phyloP scores from a whole-genome alignment of 495 filamentous ascomycete species.

The Penicillium antarcticum region DNA sequence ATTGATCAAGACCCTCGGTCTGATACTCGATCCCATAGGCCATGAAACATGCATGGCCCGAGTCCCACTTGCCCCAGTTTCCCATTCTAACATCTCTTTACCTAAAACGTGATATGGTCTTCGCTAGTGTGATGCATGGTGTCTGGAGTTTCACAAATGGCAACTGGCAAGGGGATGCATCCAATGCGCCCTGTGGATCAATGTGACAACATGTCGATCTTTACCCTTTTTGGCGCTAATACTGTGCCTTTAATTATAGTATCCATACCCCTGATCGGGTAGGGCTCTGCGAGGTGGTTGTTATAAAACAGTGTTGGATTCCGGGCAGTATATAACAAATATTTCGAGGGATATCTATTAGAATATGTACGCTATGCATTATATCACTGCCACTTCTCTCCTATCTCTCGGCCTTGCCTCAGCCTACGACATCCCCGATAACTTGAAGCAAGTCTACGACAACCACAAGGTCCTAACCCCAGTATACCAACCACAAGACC shows the following conservation, averaged over 20 bases:
- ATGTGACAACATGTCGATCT: too few species aligned
- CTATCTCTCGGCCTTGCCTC: background rate
- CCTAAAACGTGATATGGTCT: background rate
- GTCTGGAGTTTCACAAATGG: background rate
- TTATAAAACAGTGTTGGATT: too few species aligned
- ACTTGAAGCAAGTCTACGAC: slow-evolving; percentile 28
- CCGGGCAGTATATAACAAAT: too few species aligned
- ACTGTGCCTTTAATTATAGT: too few species aligned
- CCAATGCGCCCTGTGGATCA: too few species aligned
- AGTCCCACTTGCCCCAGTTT: background rate
- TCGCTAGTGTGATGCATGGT: background rate
- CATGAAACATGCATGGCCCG: background rate
- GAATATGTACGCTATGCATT: background rate
- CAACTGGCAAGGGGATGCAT: too few species aligned
- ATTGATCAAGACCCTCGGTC: background rate
- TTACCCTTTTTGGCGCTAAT: too few species aligned
- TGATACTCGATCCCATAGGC: background rate
- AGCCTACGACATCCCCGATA: slow-evolving; percentile 26
- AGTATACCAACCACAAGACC: too few species aligned
- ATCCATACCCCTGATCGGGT: too few species aligned
- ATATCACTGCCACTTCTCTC: background rate
- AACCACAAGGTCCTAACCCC: slow-evolving; percentile 17
- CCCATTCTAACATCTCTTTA: background rate
- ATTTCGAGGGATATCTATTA: too few species aligned
- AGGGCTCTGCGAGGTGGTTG: too few species aligned